Evolutionary conservation across 805 yeast genomes (phyloP).

Genomic region (Yamadazyma akitaensis): DNA sequence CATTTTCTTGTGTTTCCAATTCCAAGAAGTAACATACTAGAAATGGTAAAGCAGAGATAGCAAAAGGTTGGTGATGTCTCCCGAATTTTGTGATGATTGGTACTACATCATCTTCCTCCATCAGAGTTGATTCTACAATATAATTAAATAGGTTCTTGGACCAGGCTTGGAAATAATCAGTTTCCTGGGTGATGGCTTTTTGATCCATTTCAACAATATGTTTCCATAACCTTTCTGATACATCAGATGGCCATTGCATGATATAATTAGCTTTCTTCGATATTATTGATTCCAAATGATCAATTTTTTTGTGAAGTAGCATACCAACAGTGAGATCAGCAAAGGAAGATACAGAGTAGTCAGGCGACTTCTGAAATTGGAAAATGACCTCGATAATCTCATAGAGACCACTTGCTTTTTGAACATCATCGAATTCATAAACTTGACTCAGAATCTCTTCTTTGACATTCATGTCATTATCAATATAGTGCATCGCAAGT

Average conservation of each 20-base stretch:
- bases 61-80: neutral
- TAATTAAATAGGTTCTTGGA: neutral
- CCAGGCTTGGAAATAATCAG: neutral
- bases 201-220: neutral
- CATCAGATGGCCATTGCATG: neutral
- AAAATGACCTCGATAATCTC: neutral
- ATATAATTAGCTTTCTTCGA: neutral
- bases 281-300: neutral
- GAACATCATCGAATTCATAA: constrained; percentile 18
- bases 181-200: neutral
- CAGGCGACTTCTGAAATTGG: neutral
- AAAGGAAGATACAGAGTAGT: neutral
- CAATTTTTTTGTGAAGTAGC: neutral
- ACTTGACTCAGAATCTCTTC: constrained; percentile 20
- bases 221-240: neutral
- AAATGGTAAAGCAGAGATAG: constrained; percentile 6
- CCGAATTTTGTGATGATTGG: neutral
- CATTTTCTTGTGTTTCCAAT: neutral
- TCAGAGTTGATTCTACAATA: neutral
- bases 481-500: constrained; percentile 19
- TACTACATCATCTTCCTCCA: neutral
- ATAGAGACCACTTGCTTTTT: neutral
- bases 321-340: constrained; percentile 4
- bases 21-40: constrained; percentile 7
- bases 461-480: constrained; percentile 22